Evolutionary conservation across 495 filamentous ascomycete genomes (phyloP).

Genomic region (Annulohypoxylon stygium): DNA sequence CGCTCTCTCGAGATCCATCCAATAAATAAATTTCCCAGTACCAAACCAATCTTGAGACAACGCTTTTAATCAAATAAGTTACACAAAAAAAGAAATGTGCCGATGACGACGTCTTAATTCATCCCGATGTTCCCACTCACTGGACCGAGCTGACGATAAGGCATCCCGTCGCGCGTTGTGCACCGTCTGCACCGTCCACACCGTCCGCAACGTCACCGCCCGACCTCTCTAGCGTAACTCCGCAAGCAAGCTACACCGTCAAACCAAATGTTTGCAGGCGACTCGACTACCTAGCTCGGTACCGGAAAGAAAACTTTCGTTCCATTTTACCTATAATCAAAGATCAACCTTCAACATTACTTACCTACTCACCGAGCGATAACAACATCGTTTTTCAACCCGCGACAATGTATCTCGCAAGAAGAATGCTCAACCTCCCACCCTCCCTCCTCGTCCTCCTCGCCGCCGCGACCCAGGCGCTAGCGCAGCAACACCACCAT

Average conservation of each 20-base stretch:
- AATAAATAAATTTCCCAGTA: constrained; percentile 10
- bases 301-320: neutral
- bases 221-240: constrained; percentile 10
- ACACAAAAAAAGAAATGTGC: constrained; percentile 1
- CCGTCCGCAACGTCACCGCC: constrained; percentile 1
- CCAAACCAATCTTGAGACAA: neutral
- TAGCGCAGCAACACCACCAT: constrained; percentile 51
- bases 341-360: neutral
- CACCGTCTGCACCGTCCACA: neutral
- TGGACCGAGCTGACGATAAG: constrained; percentile 28
- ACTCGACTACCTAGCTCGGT: neutral
- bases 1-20: constrained; percentile 2
- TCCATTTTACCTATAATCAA: neutral
- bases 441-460: constrained; percentile 64
- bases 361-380: neutral
- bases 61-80: constrained; percentile 16
- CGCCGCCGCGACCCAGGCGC: constrained; percentile 50
- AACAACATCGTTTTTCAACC: neutral
- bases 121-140: constrained; percentile 14
- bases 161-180: constrained; percentile 20
- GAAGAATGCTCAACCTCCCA: constrained; percentile 60
- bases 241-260: constrained; percentile 23
- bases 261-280: constrained; percentile 13
- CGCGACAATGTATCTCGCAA: constrained; percentile 55
- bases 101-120: constrained; percentile 5